Percentiles rank a stretch among this genome's conserved stretches.
Evolutionary conservation across 2,329 filamentous ascomycete species (phyloP).

Genomic region (Aspergillus sp.): DNA sequence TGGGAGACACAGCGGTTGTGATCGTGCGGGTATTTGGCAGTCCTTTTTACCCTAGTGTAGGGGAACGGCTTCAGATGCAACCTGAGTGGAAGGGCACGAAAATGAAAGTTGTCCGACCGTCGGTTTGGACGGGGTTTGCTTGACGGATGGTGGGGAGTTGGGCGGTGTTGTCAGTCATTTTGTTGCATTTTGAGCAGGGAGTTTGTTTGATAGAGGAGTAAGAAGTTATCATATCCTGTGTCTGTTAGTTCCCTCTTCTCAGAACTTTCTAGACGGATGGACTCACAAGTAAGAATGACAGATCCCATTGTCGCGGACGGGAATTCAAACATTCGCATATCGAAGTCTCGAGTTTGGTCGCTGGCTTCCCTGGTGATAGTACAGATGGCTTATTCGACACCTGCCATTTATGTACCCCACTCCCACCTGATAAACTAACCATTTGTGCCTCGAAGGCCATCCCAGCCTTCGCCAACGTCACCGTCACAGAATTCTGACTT

Average conservation of each 20-base stretch:
- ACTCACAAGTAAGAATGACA: slow-evolving; percentile 32
- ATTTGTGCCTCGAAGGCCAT: slow-evolving; percentile 28
- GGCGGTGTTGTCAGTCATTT: slow-evolving; percentile 29
- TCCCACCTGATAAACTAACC: slow-evolving; percentile 9
- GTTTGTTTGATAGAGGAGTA: slow-evolving; percentile 34
- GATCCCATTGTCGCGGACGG: slow-evolving; percentile 31
- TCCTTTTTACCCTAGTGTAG: no score
- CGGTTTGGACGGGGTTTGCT: slow-evolving; percentile 9
- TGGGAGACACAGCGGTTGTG: slow-evolving; percentile 3
- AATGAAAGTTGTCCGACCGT: not conserved
- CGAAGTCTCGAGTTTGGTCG: slow-evolving; percentile 26
- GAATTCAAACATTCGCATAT: slow-evolving; percentile 29
- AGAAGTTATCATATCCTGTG: slow-evolving; percentile 36
- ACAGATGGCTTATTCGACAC: slow-evolving; percentile 19
- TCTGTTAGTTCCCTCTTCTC: slow-evolving; percentile 1
- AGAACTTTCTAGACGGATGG: no score
- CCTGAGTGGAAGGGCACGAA: no score
- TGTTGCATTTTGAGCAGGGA: slow-evolving; percentile 31
- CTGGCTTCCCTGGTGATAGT: slow-evolving; percentile 13
- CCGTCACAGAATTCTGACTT: slow-evolving; percentile 16
- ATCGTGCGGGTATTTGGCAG: slow-evolving; percentile 2
- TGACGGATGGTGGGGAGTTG: slow-evolving; percentile 34
- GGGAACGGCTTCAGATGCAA: no score
- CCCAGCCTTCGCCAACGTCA: slow-evolving; percentile 26
- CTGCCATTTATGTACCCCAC: slow-evolving; percentile 23